Conservation (phyloP, 2,329 filamentous ascomycete genomes). For the Fusarium napiforme region DNA sequence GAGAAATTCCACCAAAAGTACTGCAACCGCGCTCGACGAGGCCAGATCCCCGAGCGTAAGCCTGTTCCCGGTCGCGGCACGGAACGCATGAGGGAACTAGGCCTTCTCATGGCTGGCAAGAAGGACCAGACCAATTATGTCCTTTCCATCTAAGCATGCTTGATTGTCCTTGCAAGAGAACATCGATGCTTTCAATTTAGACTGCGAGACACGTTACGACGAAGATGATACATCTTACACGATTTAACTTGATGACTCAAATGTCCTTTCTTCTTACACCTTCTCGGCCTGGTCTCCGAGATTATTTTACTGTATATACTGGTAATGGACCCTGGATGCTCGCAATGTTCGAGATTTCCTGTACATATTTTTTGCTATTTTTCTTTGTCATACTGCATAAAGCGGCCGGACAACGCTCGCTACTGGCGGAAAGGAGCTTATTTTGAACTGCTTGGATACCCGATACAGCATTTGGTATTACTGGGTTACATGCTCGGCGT, state of each 20-base stretch:
- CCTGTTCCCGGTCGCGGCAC: conserved; percentile 86
- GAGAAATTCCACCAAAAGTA: conserved; percentile 93
- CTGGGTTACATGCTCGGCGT: conserved; percentile 43
- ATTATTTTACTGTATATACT: conserved; percentile 38
- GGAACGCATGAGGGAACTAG: conserved; percentile 85
- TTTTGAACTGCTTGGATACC: conserved; percentile 49
- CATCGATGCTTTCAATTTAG: conserved; percentile 6
- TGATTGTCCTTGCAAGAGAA: conserved; percentile 15
- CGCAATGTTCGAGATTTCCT: conserved; percentile 17
- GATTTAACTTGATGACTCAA: conserved; percentile 34
- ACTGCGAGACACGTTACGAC: conserved; percentile 29
- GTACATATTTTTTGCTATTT: conserved; percentile 38
- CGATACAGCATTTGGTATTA: conserved; percentile 45
- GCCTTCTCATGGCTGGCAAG: conserved; percentile 87
- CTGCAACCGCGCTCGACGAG: conserved; percentile 83
- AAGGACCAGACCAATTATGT: conserved; percentile 79
- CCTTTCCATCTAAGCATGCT: conserved; percentile 70
- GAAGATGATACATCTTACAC: conserved; percentile 34
- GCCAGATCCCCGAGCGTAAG: conserved; percentile 69
- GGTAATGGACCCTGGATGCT: conserved; percentile 14
- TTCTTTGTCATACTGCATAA: conserved; percentile 38
- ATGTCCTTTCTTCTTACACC: conserved; percentile 19
- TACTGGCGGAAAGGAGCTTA: conserved; percentile 31
- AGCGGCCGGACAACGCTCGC: conserved; percentile 44
- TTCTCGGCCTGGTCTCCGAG: conserved; percentile 29